Conservation (phyloP, 2,329 filamentous ascomycete species). For the Hypomyces rosellus region DNA sequence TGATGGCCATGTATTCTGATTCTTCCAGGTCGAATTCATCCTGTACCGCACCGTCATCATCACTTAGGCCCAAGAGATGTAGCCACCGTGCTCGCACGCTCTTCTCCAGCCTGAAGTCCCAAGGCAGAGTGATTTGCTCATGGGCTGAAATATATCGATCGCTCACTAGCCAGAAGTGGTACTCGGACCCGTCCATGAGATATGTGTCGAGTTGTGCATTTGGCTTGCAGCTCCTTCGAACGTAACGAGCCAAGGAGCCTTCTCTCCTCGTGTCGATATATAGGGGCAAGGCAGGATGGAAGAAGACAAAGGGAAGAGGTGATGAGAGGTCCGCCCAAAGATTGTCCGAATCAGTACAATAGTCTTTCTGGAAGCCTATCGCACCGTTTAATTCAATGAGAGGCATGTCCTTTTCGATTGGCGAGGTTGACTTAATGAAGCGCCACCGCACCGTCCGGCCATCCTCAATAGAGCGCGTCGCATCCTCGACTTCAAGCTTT, state of each 20-base stretch:
- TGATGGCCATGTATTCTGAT: slow-evolving; percentile 53
- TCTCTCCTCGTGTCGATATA: slow-evolving; percentile 89
- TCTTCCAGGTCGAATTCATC: slow-evolving; percentile 51
- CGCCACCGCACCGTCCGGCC: slow-evolving; percentile 58
- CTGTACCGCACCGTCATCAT: slow-evolving; percentile 47
- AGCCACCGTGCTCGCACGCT: slow-evolving; percentile 48
- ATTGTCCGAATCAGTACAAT: slow-evolving; percentile 60
- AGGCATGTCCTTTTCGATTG: slow-evolving; percentile 51
- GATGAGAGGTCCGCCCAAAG: slow-evolving; percentile 61
- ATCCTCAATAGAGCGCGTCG: slow-evolving; percentile 27
- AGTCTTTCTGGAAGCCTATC: slow-evolving; percentile 67
- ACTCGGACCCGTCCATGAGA: slow-evolving; percentile 69
- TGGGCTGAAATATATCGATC: slow-evolving; percentile 64
- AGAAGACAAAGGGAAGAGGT: slow-evolving; percentile 71
- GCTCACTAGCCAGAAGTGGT: slow-evolving; percentile 89
- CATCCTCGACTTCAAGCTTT: slow-evolving; percentile 45
- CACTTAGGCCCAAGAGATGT: slow-evolving; percentile 54
- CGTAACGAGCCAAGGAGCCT: slow-evolving; percentile 79
- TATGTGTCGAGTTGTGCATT: slow-evolving; percentile 87
- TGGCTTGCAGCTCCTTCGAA: slow-evolving; percentile 85
- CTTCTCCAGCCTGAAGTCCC: slow-evolving; percentile 61
- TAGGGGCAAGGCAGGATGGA: slow-evolving; percentile 80
- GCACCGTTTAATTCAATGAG: slow-evolving; percentile 70
- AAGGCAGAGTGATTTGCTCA: slow-evolving; percentile 58
- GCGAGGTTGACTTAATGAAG: slow-evolving; percentile 46